Percentiles rank a stretch among this genome's conserved stretches.
Conservation (phyloP, 2,329 filamentous ascomycete genomes). For the Microsporum ferrugineum region DNA sequence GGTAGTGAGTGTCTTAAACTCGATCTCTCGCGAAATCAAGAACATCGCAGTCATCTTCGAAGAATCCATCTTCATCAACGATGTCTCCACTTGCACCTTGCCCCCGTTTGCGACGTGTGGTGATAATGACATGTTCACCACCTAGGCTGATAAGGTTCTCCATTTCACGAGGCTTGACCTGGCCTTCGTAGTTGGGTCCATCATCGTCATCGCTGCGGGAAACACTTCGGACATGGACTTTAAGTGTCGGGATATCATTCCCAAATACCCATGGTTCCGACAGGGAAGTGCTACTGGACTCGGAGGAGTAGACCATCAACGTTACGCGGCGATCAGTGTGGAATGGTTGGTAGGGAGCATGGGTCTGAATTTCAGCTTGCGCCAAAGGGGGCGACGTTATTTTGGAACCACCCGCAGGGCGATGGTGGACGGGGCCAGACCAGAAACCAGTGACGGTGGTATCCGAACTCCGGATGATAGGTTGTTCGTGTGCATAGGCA, state of each 20-base stretch:
- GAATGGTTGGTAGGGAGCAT: constrained; percentile 89
- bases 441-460: constrained; percentile 28
- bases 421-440: constrained; percentile 30
- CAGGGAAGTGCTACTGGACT: constrained; percentile 28
- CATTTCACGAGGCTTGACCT: constrained; percentile 27
- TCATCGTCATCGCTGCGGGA: constrained; percentile 30
- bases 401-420: constrained; percentile 31
- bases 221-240: constrained; percentile 35
- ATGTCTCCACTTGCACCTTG: constrained; percentile 25
- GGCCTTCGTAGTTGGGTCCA: constrained; percentile 24
- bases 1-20: constrained; percentile 25
- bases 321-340: constrained; percentile 78
- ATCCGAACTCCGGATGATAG: constrained; percentile 42
- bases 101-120: constrained; percentile 56
- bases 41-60: constrained; percentile 86
- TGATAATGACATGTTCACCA: constrained; percentile 70
- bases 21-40: constrained; percentile 65
- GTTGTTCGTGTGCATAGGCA: constrained; percentile 44
- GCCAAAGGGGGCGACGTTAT: constrained; percentile 46
- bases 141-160: constrained; percentile 42
- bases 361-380: constrained; percentile 88
- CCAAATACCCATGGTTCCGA: constrained; percentile 44
- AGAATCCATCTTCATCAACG: constrained; percentile 54
- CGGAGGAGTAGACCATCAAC: constrained; percentile 53
- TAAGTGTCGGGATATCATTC: constrained; percentile 37